These are phyloP conservation scores for Lactarius vividus DNA, from an alignment of 768 basidiomycete genomes.

Conservation along the genomic window DNA sequence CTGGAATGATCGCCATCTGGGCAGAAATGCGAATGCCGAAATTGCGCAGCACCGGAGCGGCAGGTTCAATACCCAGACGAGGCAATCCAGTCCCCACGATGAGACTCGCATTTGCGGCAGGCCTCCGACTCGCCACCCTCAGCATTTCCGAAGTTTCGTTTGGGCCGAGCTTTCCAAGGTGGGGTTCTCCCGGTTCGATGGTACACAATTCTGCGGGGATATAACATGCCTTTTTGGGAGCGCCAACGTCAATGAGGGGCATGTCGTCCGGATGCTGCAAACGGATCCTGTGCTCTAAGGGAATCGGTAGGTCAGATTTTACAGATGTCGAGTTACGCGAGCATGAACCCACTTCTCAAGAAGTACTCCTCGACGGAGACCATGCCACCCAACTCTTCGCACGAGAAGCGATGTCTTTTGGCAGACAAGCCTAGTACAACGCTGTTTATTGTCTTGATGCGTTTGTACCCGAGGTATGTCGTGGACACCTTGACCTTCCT, in stretches of 20 bases:
- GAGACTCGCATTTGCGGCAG: conserved; percentile 52
- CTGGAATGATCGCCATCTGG: conserved; percentile 64
- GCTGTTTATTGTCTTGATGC: conserved; percentile 30
- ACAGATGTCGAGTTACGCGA: not conserved
- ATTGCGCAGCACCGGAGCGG: conserved; percentile 38
- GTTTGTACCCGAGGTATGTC: conserved; percentile 43
- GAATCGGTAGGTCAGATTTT: not conserved
- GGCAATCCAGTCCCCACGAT: conserved; percentile 61
- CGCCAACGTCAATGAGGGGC: conserved; percentile 39
- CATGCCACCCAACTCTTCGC: conserved; percentile 52
- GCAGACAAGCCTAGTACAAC: conserved; percentile 42
- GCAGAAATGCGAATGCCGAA: conserved; percentile 58
- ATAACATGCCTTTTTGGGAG: conserved; percentile 34
- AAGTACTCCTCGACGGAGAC: conserved; percentile 68
- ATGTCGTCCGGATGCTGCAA: conserved; percentile 42
- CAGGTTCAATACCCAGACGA: conserved; percentile 48
- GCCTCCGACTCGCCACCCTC: conserved; percentile 60
- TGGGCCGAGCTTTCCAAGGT: conserved; percentile 57
- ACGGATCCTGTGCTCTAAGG: conserved; percentile 55
- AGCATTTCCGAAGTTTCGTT: conserved; percentile 71
- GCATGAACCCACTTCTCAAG: conserved; percentile 47
- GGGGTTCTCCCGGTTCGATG: conserved; percentile 57
- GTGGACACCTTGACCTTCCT: conserved; percentile 58
- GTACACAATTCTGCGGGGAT: conserved; percentile 72
- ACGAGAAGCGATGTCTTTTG: conserved; percentile 49